Evolutionary conservation across 257 asterid species (phyloP).

Genomic region (Fraxinus pennsylvanica): DNA sequence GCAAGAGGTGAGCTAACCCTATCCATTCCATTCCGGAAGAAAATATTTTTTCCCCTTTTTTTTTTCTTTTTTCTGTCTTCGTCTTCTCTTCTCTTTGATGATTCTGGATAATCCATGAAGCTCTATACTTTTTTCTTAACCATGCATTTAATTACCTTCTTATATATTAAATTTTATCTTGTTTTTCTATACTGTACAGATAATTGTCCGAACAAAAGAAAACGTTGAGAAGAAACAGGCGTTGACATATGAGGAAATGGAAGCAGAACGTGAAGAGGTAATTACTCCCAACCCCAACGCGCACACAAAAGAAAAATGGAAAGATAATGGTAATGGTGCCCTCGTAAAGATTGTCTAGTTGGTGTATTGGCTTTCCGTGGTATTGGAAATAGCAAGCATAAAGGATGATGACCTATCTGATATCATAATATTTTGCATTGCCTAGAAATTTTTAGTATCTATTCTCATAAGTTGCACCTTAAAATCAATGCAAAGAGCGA

Average conservation of each 20-base stretch:
- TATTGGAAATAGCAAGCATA: background rate
- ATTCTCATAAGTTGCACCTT: background rate
- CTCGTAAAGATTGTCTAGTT: background rate
- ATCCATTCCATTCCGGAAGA: background rate
- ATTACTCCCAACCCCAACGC: slow-evolving; percentile 20
- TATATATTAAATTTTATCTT: slow-evolving; percentile 10
- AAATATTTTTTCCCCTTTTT: slow-evolving; percentile 13
- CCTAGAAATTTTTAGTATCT: background rate
- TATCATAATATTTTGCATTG: background rate
- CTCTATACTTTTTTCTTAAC: slow-evolving; percentile 1
- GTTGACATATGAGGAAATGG: slow-evolving; percentile 95
- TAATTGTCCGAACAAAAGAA: slow-evolving; percentile 81
- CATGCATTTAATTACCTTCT: slow-evolving; percentile 6
- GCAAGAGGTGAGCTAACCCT: slow-evolving; percentile 56
- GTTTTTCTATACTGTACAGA: slow-evolving; percentile 52
- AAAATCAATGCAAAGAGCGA: background rate
- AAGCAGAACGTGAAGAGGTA: slow-evolving; percentile 98
- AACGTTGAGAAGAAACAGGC: slow-evolving; percentile 94
- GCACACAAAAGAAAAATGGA: background rate
- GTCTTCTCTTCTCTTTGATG: slow-evolving; percentile 10
- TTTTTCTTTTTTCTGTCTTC: background rate
- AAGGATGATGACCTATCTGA: background rate
- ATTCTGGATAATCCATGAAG: slow-evolving; percentile 10
- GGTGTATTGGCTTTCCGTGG: background rate
- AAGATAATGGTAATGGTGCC: background rate